These are phyloP conservation scores for Leccinum variicolor DNA, from an alignment of 768 basidiomycete species.

Conservation along the genomic window DNA sequence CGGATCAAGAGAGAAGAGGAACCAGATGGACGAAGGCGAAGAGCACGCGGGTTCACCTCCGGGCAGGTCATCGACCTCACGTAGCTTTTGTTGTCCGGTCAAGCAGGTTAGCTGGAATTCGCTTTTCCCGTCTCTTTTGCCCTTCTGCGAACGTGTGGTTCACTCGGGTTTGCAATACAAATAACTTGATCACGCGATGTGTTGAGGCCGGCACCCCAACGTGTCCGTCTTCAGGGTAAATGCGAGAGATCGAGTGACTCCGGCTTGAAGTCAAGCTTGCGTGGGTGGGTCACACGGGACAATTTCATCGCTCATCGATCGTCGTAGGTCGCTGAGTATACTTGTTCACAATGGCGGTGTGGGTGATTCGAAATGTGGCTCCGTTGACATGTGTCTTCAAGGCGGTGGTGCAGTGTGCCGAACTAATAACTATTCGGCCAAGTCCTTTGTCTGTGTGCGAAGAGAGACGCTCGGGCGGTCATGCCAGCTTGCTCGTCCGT, in stretches of 20 bases:
- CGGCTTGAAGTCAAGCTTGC: background rate
- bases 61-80: constrained; percentile 20
- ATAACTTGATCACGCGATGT: background rate
- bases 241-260: background rate
- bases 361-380: too few relatives aligned
- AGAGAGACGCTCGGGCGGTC: too few relatives aligned
- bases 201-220: background rate
- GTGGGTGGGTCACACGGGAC: background rate
- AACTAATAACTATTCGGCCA: too few relatives aligned
- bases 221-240: background rate
- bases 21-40: background rate
- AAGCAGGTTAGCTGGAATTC: background rate
- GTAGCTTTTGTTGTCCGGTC: background rate
- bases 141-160: background rate
- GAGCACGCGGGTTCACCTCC: background rate
- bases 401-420: too few relatives aligned
- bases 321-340: too few relatives aligned
- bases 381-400: too few relatives aligned
- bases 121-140: too few relatives aligned
- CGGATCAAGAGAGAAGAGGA: constrained; percentile 14
- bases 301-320: too few relatives aligned
- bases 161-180: background rate
- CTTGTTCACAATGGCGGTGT: too few relatives aligned
- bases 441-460: too few relatives aligned
- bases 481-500: too few relatives aligned